Conservation (phyloP, 352 stramenopile species). For the Phytophthora syringae region DNA sequence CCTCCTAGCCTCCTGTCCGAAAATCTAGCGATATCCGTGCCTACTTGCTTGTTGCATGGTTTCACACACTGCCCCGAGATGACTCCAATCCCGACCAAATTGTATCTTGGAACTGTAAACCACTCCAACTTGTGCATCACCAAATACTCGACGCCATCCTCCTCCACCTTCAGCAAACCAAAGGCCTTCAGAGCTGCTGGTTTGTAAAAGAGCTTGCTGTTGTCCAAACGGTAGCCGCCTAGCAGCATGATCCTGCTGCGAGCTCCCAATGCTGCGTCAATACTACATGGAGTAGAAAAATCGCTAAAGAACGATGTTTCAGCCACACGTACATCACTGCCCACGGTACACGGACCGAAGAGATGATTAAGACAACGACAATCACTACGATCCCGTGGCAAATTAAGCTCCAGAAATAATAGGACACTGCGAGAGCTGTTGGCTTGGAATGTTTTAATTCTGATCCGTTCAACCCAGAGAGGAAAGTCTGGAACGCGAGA, state of each 20-base stretch:
- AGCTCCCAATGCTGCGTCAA: constrained; percentile 18
- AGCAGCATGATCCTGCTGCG: constrained; percentile 22
- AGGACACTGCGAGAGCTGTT: constrained; percentile 24
- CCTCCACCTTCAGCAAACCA: constrained; percentile 17
- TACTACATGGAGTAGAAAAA: constrained; percentile 22
- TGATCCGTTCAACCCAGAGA: constrained; percentile 23
- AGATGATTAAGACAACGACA: constrained; percentile 22
- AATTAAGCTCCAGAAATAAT: constrained; percentile 30
- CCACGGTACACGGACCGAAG: not conserved
- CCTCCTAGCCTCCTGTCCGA: constrained; percentile 6
- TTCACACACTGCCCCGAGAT: constrained; percentile 21
- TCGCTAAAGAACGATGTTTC: constrained; percentile 16
- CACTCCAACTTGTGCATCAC: constrained; percentile 21
- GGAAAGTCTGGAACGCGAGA: constrained; percentile 11
- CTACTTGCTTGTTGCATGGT: constrained; percentile 10
- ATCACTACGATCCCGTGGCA: constrained; percentile 19
- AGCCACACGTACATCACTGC: constrained; percentile 11
- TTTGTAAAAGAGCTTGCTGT: constrained; percentile 23
- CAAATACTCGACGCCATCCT: constrained; percentile 19
- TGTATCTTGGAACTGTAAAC: constrained; percentile 15
- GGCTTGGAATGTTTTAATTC: constrained; percentile 20
- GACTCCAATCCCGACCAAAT: constrained; percentile 20
- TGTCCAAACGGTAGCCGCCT: constrained; percentile 6
- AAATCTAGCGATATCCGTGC: constrained; percentile 11
- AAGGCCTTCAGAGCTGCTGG: constrained; percentile 14